Percentiles rank a stretch among this genome's conserved stretches.
These are phyloP conservation scores for Lactarius sp. DNA, from an alignment of 768 basidiomycete species.

Conservation along the genomic window DNA sequence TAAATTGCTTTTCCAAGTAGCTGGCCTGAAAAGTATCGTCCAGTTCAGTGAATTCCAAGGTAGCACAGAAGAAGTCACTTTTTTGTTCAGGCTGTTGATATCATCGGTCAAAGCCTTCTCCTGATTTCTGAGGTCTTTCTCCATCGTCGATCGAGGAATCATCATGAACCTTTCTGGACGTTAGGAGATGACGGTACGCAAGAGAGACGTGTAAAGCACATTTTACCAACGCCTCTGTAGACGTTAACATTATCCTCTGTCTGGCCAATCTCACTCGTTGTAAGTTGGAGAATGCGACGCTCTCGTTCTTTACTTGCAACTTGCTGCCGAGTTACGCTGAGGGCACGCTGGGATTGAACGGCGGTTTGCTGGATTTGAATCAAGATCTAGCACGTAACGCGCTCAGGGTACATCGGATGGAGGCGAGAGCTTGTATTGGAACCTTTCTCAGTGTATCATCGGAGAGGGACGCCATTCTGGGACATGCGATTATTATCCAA, in stretches of 20 bases:
- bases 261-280: conserved; percentile 72
- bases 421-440: background rate
- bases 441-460: conserved; percentile 86
- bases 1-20: conserved; percentile 90
- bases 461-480: conserved; percentile 33
- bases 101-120: conserved; percentile 86
- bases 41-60: conserved; percentile 2
- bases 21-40: conserved; percentile 51
- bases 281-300: conserved; percentile 82
- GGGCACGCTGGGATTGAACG: conserved; percentile 74
- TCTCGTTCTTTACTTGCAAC: conserved; percentile 80
- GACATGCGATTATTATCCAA: too few relatives aligned
- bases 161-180: conserved; percentile 72
- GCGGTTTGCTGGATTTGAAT: conserved; percentile 91
- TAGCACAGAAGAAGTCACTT: conserved; percentile 44
- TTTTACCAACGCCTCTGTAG: conserved; percentile 95
- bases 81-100: conserved; percentile 75
- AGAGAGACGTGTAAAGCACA: conserved; percentile 42
- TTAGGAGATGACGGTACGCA: background rate
- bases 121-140: conserved; percentile 63
- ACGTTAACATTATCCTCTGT: conserved; percentile 72
- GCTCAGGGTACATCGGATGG: background rate
- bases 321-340: conserved; percentile 72
- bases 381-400: conserved; percentile 58
- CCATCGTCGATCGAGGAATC: conserved; percentile 76